Evolutionary conservation across 2,329 filamentous ascomycete genomes (phyloP).

Genomic region (Epichloe coenophiala): DNA sequence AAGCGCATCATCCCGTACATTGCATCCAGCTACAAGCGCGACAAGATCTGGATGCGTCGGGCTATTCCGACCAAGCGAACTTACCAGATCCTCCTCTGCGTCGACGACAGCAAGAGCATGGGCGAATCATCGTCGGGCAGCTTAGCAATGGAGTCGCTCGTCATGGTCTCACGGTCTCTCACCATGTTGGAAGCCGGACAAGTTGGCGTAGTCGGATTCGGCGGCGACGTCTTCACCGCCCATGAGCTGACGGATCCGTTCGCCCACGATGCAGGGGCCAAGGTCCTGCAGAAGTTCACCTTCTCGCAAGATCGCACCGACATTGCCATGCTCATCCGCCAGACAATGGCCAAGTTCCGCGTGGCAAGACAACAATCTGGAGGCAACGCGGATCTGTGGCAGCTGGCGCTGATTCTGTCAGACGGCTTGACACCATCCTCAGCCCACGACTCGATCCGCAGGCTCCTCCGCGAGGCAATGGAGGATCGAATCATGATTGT

Average conservation of each 20-base stretch:
- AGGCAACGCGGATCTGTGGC: slow-evolving; percentile 66
- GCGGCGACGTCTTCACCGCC: slow-evolving; percentile 67
- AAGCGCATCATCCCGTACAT: slow-evolving; percentile 99
- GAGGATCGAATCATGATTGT: slow-evolving; percentile 97
- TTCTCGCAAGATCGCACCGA: slow-evolving; percentile 82
- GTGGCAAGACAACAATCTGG: slow-evolving; percentile 52
- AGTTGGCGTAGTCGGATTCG: slow-evolving; percentile 80
- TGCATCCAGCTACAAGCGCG: slow-evolving; percentile 91
- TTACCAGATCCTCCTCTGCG: slow-evolving; percentile 94
- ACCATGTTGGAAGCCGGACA: slow-evolving; percentile 91
- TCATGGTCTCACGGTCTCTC: slow-evolving; percentile 76
- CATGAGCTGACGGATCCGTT: slow-evolving; percentile 79
- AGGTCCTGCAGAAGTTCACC: slow-evolving; percentile 69
- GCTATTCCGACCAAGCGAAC: slow-evolving; percentile 81
- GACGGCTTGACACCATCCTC: slow-evolving; percentile 78
- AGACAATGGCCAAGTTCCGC: slow-evolving; percentile 70
- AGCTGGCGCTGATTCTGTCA: slow-evolving; percentile 82
- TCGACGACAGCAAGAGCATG: slow-evolving; percentile 95
- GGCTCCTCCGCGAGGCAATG: slow-evolving; percentile 73
- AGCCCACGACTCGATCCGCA: slow-evolving; percentile 69
- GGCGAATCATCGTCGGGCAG: slow-evolving; percentile 61
- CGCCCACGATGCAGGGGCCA: slow-evolving; percentile 60
- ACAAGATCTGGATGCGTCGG: slow-evolving; percentile 99
- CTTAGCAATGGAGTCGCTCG: slow-evolving; percentile 85
- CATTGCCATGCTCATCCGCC: slow-evolving; percentile 61